A percentile compares a stretch with the other conserved stretches of the same genome.
Evolutionary conservation across 108 stramenopile genomes (phyloP).

Genomic region (Pseudonitzschia multistriata): DNA sequence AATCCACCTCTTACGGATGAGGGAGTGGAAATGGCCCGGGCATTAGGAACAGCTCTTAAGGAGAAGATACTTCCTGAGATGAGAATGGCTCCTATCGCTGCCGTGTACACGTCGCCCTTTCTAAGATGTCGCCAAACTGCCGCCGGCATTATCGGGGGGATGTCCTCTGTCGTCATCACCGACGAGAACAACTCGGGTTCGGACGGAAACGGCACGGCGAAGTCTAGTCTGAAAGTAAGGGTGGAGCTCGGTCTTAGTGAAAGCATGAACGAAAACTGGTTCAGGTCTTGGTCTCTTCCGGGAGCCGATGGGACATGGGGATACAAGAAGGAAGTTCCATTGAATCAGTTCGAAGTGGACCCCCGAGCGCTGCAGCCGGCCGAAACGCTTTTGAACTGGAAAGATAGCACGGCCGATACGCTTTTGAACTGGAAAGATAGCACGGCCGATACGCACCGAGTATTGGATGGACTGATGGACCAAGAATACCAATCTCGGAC

Average conservation of each 20-base stretch:
- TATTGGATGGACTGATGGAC: conserved; percentile 20
- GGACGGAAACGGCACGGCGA: not conserved
- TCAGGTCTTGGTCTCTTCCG: conserved; percentile 44
- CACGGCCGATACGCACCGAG: not conserved
- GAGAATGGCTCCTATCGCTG: conserved; percentile 31
- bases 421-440: conserved; percentile 5
- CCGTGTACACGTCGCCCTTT: conserved; percentile 48
- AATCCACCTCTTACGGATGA: conserved; percentile 49
- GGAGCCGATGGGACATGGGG: conserved; percentile 56
- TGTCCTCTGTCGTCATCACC: not conserved
- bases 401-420: conserved; percentile 12
- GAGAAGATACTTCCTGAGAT: conserved; percentile 15
- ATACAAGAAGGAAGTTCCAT: conserved; percentile 19
- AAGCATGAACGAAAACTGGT: conserved; percentile 55
- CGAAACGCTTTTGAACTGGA: conserved; percentile 28
- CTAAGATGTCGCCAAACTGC: conserved; percentile 50
- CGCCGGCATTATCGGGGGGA: conserved; percentile 10
- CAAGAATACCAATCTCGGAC: conserved; percentile 28
- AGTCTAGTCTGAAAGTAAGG: conserved; percentile 17
- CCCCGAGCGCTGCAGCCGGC: conserved; percentile 21
- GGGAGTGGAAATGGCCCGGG: conserved; percentile 30
- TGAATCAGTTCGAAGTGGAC: conserved; percentile 9
- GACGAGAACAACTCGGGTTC: not conserved
- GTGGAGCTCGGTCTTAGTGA: conserved; percentile 47
- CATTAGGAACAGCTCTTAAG: conserved; percentile 31